Base-by-base conservation (phyloP, 257 asterid genomes). In the Solanum clarkiae region DNA sequence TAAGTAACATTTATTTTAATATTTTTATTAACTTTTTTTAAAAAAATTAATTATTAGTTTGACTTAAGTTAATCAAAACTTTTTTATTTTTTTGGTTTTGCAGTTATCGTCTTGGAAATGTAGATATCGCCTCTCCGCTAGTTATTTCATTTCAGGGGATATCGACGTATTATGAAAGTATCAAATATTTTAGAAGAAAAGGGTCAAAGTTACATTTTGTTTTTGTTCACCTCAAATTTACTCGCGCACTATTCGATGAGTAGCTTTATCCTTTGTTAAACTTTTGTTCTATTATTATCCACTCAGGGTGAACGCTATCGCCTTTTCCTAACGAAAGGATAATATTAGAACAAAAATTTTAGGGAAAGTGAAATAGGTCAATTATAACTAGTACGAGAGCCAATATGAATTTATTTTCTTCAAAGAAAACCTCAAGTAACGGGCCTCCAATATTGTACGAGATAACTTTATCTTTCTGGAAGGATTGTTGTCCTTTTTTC, bases 101-200 rank as follows among this genome's bases (percentile, higher is more conserved):
- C 98, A 95, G 99, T 59, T 89, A 95, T 95, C 89, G 97, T 95
- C 88, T 92, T 95, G 72, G 97, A 93, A 88, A 94, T 93, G 42
- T 95, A 75, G 22, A 49, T 49, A 89, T 87, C 29, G 88, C 24
- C 74, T 62, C 86, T 71, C 8, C 24, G 22, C 22, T 17, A 42
- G 65, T 8, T 22, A 14, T 22, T 74, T 4, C 18, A 47, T 74
- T 44, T 47, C 40, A 45, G 17, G 8, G 15, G 4, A 74, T 8
- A 7, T 4, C 42, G 7, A 47, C 10, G 13, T 45, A 44, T 47
- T 70, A 70, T 20, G 18, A 71, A 20, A 42, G 3, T 69, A 70
- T 20, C 1, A 20, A 0, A 2, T 8, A 20, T n/a, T 72, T 72
- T 44, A 71, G 36, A 10, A 10, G 0, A 42, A 44, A 71, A 20